phyloP scores from a whole-genome alignment of 225 moss, liverwort and hornwort genomes.

The Neckera pumila region DNA sequence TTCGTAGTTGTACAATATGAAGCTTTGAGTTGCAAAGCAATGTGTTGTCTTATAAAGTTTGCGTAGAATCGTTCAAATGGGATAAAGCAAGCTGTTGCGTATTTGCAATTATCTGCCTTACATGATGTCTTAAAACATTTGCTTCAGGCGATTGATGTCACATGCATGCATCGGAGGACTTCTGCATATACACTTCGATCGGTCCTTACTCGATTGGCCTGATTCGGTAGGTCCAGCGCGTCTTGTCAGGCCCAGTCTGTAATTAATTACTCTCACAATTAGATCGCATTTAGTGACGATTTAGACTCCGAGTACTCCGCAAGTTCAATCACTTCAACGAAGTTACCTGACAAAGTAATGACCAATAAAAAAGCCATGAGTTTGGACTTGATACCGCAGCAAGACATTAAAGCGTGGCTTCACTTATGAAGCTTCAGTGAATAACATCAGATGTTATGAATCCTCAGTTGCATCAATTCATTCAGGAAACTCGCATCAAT shows the following conservation, averaged over 20 bases:
- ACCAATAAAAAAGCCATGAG: neutral
- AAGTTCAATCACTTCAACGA: neutral
- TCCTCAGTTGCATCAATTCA: neutral
- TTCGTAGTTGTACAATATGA: constrained; percentile 19
- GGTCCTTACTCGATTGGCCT: neutral
- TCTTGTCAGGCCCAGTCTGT: neutral
- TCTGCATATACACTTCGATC: neutral
- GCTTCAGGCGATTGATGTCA: neutral
- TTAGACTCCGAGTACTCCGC: neutral
- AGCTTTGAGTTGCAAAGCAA: constrained; percentile 13
- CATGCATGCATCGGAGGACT: neutral
- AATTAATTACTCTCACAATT: neutral
- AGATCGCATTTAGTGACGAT: neutral
- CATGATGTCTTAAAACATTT: neutral
- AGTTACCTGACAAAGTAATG: neutral
- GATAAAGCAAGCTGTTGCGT: neutral
- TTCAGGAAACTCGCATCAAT: neutral
- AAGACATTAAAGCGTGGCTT: neutral
- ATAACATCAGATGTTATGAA: neutral
- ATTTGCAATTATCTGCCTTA: neutral
- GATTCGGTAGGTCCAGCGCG: neutral
- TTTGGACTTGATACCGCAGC: neutral
- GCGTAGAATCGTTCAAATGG: neutral
- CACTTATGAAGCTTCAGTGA: neutral
- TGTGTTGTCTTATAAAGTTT: neutral